Evolutionary conservation across 2,329 filamentous ascomycete genomes (phyloP).

Genomic region (Sclerotinia sclerotiorum): DNA sequence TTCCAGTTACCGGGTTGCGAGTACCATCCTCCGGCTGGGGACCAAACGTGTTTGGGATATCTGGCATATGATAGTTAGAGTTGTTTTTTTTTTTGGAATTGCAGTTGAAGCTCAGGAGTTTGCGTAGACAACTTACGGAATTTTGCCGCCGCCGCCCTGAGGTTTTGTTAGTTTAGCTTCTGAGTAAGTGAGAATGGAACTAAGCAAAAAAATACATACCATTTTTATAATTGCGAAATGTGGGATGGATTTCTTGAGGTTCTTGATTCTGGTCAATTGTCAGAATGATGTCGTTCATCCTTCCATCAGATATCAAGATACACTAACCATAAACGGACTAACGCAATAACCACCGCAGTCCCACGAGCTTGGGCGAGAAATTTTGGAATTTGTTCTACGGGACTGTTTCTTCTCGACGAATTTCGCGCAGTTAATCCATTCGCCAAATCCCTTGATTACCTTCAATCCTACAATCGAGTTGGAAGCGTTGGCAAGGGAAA

Average conservation of each 20-base stretch:
- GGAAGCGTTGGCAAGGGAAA: constrained; percentile 26
- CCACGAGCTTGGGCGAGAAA: constrained; percentile 24
- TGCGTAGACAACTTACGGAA: constrained; percentile 54
- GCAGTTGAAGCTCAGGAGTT: neutral
- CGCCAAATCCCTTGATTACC: constrained; percentile 8
- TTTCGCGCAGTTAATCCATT: constrained; percentile 10
- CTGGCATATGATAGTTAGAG: constrained; percentile 48
- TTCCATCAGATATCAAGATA: neutral
- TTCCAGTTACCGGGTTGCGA: constrained; percentile 93
- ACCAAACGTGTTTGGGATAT: constrained; percentile 99
- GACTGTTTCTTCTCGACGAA: neutral
- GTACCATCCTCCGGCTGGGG: constrained; percentile 97
- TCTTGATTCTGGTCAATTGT: constrained; percentile 11
- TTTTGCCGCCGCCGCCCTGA: constrained; percentile 77
- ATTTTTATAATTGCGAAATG: constrained; percentile 49
- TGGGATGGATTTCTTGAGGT: constrained; percentile 22
- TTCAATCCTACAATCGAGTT: constrained; percentile 1
- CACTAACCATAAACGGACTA: constrained; percentile 14
- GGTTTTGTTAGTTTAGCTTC: constrained; percentile 45
- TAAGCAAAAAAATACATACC: constrained; percentile 46
- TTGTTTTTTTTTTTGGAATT: constrained; percentile 2
- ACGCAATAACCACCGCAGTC: constrained; percentile 12
- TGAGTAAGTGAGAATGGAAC: constrained; percentile 9
- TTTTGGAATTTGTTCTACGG: constrained; percentile 24
- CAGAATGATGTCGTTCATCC: constrained; percentile 15